Percentiles rank a stretch among this genome's conserved stretches.
Evolutionary conservation across 352 stramenopile genomes (phyloP).

Genomic region (Phytophthora melonis): DNA sequence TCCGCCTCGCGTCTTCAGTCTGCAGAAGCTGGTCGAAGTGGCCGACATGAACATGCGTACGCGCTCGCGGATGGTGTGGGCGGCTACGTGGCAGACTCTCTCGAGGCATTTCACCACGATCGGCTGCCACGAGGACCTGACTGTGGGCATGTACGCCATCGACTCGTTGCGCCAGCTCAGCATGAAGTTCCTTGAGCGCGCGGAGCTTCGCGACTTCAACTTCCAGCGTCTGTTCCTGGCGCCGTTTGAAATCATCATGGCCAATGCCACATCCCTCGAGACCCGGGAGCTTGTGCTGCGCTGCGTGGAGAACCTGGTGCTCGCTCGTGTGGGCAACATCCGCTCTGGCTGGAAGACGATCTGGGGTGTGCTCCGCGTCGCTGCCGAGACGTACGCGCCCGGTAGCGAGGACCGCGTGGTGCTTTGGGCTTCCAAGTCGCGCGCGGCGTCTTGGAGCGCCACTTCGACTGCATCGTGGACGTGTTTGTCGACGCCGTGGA

Average conservation of each 20-base stretch:
- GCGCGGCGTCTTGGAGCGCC: conserved; percentile 82
- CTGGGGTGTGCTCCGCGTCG: conserved; percentile 92
- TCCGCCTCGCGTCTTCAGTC: conserved; percentile 96
- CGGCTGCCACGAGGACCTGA: conserved; percentile 96
- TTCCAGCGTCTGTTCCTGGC: conserved; percentile 99
- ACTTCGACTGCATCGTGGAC: conserved; percentile 80
- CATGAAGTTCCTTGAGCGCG: conserved; percentile 99
- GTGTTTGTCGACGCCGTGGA: conserved; percentile 87
- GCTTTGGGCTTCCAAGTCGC: conserved; percentile 88
- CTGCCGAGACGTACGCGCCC: conserved; percentile 84
- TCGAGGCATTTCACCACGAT: conserved; percentile 98
- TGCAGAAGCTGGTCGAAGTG: conserved; percentile 99
- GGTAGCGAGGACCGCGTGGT: conserved; percentile 84
- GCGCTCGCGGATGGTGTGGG: conserved; percentile 96
- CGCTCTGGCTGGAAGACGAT: conserved; percentile 95
- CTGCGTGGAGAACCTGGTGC: conserved; percentile 93
- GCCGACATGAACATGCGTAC: conserved; percentile 99
- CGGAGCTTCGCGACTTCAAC: conserved; percentile 98
- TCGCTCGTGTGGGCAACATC: conserved; percentile 89
- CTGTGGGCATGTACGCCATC: conserved; percentile 99
- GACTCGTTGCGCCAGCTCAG: conserved; percentile 99
- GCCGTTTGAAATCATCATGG: conserved; percentile 97
- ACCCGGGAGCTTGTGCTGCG: conserved; percentile 93
- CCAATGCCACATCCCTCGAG: conserved; percentile 79
- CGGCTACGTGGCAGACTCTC: conserved; percentile 98